Base-by-base conservation (phyloP, 768 basidiomycete species). In the Leccinum boreale region DNA sequence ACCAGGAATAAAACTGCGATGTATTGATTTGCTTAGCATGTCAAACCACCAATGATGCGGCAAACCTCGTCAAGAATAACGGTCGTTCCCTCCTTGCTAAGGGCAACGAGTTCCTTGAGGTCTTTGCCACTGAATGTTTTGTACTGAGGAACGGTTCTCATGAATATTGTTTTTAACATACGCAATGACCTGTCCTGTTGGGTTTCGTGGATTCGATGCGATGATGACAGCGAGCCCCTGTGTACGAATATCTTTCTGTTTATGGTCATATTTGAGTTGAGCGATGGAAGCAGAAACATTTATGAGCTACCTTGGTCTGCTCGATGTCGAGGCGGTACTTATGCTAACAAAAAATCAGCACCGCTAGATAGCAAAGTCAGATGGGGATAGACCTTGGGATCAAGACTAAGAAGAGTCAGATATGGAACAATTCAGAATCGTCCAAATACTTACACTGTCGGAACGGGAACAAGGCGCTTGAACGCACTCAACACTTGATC, bases 151-250 rank as follows among this genome's bases (percentile, higher is more conserved):
- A 58, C 7, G n/a, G 33, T 17, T n/a, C 12, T 31, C 39, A 35
- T 3, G 55, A 44, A 31, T 11, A 52, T 36, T 46, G 33, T 17
- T 54, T 17, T 54, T 15, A 11, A 69, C 73, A 23, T 65, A 90
- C 86, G 80, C 81, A 61, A 85, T 82, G 54, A 87, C 85, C 70
- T 96, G 94, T n/a, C 95, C 94, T 1, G 95, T 97, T 3, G 95
- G 94, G 69, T 97, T 98, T 54, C 94, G 85, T n/a, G 95, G 95
- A 74, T 97, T 98, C 23, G 91, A 94, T 0, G 92, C 90, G 46
- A 95, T 77, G 56, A 96, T 81, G 51, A 95, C 92, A 11, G 87
- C 83, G 19, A 95, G 77, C 14, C 93, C 92, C 73, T 94, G 92
- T 1, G 81, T 89, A 44, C 76, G 79, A 56, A 95, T 92, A 63